Evolutionary conservation across 1,284 basidiomycete species (phyloP), one percentile per base, ranked within the genome.

Genomic region (Ustilago hordei): DNA sequence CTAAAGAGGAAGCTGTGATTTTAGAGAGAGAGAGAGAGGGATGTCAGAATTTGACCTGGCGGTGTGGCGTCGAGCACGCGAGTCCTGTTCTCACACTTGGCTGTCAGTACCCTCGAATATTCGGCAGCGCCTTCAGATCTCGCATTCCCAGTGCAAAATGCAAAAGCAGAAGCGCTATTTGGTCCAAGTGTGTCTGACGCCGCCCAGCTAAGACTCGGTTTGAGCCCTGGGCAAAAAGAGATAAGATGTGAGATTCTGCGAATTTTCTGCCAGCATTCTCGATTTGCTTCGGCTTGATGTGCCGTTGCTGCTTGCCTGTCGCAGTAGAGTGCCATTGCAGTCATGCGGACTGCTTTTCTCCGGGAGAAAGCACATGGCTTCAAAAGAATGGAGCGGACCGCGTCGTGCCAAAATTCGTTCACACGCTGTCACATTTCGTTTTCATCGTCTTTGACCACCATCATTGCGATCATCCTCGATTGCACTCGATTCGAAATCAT

Each of bases 11-110:
- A 28, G 17, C 39, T 56, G 52, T 56, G 55, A 56, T 28, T 43
- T 56, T 12, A 56, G 34, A 23, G 38, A 56, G 35, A 35, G 12
- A 35, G 35, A n/a, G n/a, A 35, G 11, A 19, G 19, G 19, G 54
- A 56, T 56, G 55, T 56, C 55, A 56, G 23, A 15, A 19, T 13
- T 36, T 53, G 7, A 35, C 13, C n/a, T n/a, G 17, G 17, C 52
- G 12, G 34, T 36, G 52, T 53, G 52, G 52, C 34, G 31, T 35
- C 32, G 54, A 19, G 9, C 11, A 8, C n/a, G 35, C 35, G 36
- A n/a, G 34, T 53, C 50, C 4, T 48, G 23, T 23, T 23, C 2
- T 23, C 23, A 23, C 23, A 23, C n/a, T 28, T 17, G 12, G 11
- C 15, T 48, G 45, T 13, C 50, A 53, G 34, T 28, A 34, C 31